Evolutionary conservation across 805 yeast genomes (phyloP), one percentile per base, ranked within the genome.

Genomic region (Deakozyma indianensis): DNA sequence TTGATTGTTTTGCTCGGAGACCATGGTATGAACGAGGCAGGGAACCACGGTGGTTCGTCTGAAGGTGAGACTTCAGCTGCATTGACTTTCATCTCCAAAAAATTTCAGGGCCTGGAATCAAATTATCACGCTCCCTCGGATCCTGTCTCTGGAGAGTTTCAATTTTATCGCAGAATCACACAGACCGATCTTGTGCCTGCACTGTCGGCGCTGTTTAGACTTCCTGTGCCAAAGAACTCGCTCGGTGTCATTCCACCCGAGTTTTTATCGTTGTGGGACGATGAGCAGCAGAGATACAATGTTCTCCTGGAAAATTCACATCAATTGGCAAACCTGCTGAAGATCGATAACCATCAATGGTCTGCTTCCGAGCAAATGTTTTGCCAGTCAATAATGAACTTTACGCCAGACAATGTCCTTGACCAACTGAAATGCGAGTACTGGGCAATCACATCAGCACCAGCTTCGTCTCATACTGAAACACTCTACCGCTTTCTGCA

Each of bases 21-120:
- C 55, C 97, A 88, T 60, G 97, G 96, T 2, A 88, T 88, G 96
- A 87, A 87, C 57, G 94, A 87, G 44, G 75, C 82, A 3, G 96
- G 96, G 1, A 90, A 88, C 55, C 97, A 92, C 60, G 99, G 99
- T 4, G 99, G 97, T 1, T 84, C 96, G 0, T 83, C 96, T 2
- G 59, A 71, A 0, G 95, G 96, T 1, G 99, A 92, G 61, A 90
- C 96, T 0, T 82, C 87, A 15, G 81, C 98, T 1, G 96, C 82
- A 0, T 55, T 92, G 56, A 64, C 78, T 1, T 70, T 90, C 40
- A 64, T 83, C 0, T 80, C 96, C 0, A 75, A 80, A 5, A 71
- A 72, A 52, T 72, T 87, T 46, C 28, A 9, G 23, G 46, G 54
- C 1, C 51, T 58, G 11, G 48, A 53, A 3, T 14, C 41, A n/a